phyloP scores from a whole-genome alignment of 2,329 filamentous ascomycete genomes.

The Xylogone sp. region DNA sequence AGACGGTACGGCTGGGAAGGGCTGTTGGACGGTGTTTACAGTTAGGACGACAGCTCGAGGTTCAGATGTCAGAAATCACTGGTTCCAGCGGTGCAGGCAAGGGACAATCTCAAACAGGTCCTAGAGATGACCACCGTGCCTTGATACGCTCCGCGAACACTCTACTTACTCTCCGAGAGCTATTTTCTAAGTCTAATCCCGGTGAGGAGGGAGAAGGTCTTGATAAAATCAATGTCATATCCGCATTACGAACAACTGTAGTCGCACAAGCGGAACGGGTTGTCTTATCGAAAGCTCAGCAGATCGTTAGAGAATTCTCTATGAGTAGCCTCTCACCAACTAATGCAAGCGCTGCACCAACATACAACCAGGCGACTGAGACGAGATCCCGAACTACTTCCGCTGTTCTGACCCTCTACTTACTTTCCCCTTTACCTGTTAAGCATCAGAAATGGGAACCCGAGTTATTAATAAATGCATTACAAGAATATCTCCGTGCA shows the following conservation, averaged over 20 bases:
- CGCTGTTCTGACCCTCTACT: slow-evolving; percentile 72
- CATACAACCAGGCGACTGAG: slow-evolving; percentile 67
- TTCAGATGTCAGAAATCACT: slow-evolving; percentile 70
- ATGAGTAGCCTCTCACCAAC: slow-evolving; percentile 53
- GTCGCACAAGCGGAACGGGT: slow-evolving; percentile 69
- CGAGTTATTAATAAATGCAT: slow-evolving; percentile 66
- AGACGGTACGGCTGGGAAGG: slow-evolving; percentile 72
- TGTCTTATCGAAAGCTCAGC: slow-evolving; percentile 70
- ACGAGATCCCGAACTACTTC: slow-evolving; percentile 69
- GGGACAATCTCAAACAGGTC: slow-evolving; percentile 32
- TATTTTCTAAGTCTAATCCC: slow-evolving; percentile 62
- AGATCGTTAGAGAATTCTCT: slow-evolving; percentile 79
- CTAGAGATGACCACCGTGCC: slow-evolving; percentile 70
- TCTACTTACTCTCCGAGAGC: slow-evolving; percentile 69
- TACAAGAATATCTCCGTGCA: slow-evolving; percentile 80
- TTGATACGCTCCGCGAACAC: slow-evolving; percentile 81
- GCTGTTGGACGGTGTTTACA: slow-evolving; percentile 75
- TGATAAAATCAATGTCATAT: slow-evolving; percentile 69
- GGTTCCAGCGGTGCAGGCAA: slow-evolving; percentile 28
- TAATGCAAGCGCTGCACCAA: slow-evolving; percentile 39
- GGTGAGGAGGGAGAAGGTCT: slow-evolving; percentile 76
- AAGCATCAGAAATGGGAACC: slow-evolving; percentile 51
- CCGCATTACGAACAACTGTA: slow-evolving; percentile 65
- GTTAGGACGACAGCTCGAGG: slow-evolving; percentile 80
- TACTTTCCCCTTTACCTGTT: slow-evolving; percentile 67